Evolutionary conservation across 2,329 filamentous ascomycete genomes (phyloP).

Genomic region (Helicocarpus griseus): DNA sequence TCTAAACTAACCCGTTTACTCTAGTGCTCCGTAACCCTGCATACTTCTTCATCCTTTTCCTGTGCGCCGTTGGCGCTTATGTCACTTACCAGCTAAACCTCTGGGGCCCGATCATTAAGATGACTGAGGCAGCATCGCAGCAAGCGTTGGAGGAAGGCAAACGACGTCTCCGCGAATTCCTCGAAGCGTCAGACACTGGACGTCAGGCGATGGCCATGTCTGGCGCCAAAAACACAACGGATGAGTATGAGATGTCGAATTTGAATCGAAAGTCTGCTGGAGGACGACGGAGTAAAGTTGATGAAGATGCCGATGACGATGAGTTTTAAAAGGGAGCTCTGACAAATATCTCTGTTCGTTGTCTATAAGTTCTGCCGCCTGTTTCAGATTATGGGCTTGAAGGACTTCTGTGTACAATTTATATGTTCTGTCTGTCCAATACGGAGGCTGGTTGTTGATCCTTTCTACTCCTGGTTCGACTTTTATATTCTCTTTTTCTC

Average conservation of each 20-base stretch:
- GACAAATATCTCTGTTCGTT: background rate
- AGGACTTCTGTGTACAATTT: background rate
- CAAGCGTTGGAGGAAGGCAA: slow-evolving; percentile 90
- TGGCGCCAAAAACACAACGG: slow-evolving; percentile 27
- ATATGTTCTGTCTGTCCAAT: background rate
- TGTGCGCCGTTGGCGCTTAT: slow-evolving; percentile 68
- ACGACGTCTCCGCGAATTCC: slow-evolving; percentile 78
- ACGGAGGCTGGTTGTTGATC: background rate
- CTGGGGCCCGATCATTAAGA: slow-evolving; percentile 90
- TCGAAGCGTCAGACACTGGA: slow-evolving; percentile 78
- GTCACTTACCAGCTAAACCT: slow-evolving; percentile 89
- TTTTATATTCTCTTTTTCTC: background rate
- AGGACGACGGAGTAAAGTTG: background rate
- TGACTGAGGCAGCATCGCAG: slow-evolving; percentile 76
- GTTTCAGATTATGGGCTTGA: background rate
- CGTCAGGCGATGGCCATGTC: slow-evolving; percentile 74
- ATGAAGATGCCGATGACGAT: background rate
- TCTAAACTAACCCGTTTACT: background rate
- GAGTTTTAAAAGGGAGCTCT: background rate
- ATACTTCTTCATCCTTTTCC: slow-evolving; percentile 79
- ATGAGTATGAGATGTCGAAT: slow-evolving; percentile 51
- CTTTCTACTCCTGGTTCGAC: background rate
- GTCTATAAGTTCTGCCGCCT: background rate
- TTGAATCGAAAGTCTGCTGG: slow-evolving; percentile 14
- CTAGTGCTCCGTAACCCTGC: slow-evolving; percentile 85